These are phyloP conservation scores for Dalbergia cochinchinensis DNA, from an alignment of 306 rosid species.

Conservation along the genomic window DNA sequence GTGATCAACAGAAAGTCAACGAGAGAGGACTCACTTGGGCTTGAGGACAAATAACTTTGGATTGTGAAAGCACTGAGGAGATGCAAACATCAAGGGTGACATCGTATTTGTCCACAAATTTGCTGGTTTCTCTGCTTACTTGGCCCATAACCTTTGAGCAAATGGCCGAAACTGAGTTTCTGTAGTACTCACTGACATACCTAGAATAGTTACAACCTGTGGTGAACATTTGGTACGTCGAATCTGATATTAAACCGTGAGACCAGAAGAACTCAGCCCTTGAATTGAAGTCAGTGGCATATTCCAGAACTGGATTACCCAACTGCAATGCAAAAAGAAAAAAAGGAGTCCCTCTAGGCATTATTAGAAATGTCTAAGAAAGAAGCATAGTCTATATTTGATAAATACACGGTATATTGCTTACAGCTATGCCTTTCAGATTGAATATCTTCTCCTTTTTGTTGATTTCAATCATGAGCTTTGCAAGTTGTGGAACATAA, in stretches of 20 bases:
- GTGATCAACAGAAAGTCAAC: not conserved
- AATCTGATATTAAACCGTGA: slow-evolving; percentile 58
- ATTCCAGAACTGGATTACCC: slow-evolving; percentile 60
- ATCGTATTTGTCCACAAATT: slow-evolving; percentile 70
- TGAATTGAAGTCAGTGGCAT: slow-evolving; percentile 56
- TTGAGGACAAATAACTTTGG: slow-evolving; percentile 60
- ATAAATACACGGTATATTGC: slow-evolving; percentile 38
- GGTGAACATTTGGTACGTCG: slow-evolving; percentile 51
- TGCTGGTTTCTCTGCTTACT: slow-evolving; percentile 75
- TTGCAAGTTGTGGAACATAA: slow-evolving; percentile 76
- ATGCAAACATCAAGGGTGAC: slow-evolving; percentile 80
- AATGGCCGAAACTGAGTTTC: slow-evolving; percentile 51
- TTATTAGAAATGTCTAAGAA: slow-evolving; percentile 3
- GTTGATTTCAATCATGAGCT: slow-evolving; percentile 64
- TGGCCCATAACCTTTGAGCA: slow-evolving; percentile 61
- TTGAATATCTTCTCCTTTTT: slow-evolving; percentile 56
- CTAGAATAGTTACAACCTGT: slow-evolving; percentile 51
- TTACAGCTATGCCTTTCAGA: slow-evolving; percentile 73
- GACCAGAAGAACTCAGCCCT: slow-evolving; percentile 58
- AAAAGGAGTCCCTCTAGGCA: not conserved
- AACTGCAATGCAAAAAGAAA: slow-evolving; percentile 30
- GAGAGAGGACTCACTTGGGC: slow-evolving; percentile 50
- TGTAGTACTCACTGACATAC: slow-evolving; percentile 53
- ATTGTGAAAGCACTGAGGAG: slow-evolving; percentile 68
- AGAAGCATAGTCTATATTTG: not conserved